Evolutionary conservation across 2,329 filamentous ascomycete species (phyloP).

Genomic region (Lasiodiplodia citricola): DNA sequence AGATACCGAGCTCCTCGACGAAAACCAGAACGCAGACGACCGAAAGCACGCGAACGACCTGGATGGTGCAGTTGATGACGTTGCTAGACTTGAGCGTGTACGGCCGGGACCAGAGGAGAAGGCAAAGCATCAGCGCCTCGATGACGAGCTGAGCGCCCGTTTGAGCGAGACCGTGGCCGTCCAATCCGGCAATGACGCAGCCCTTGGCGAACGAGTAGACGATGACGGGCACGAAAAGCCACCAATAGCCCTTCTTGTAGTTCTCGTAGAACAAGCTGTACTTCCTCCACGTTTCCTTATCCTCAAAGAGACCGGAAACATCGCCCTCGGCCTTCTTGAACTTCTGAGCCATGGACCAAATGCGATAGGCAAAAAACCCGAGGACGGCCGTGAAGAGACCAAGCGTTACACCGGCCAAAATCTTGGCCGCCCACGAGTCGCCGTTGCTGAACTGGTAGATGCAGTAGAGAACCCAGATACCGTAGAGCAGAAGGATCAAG

Average conservation of each 20-base stretch:
- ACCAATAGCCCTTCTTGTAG: slow-evolving; percentile 95
- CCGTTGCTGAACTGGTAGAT: slow-evolving; percentile 93
- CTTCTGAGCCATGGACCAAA: slow-evolving; percentile 75
- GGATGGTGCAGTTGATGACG: slow-evolving; percentile 91
- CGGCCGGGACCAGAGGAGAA: slow-evolving; percentile 84
- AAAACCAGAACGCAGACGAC: slow-evolving; percentile 90
- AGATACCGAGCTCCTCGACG: slow-evolving; percentile 88
- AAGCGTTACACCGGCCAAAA: slow-evolving; percentile 81
- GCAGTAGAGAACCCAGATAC: slow-evolving; percentile 94
- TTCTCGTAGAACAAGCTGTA: slow-evolving; percentile 98
- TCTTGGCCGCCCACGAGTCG: slow-evolving; percentile 91
- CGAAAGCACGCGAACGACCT: slow-evolving; percentile 85
- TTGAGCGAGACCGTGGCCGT: slow-evolving; percentile 85
- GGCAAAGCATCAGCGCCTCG: slow-evolving; percentile 76
- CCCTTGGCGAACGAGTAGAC: slow-evolving; percentile 91
- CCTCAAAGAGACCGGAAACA: slow-evolving; percentile 74
- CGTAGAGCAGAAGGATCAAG: slow-evolving; percentile 88
- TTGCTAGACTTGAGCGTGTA: slow-evolving; percentile 87
- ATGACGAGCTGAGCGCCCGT: slow-evolving; percentile 79
- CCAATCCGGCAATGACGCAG: slow-evolving; percentile 79
- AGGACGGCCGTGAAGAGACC: slow-evolving; percentile 79
- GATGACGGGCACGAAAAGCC: slow-evolving; percentile 90
- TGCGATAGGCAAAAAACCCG: slow-evolving; percentile 82
- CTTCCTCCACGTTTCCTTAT: slow-evolving; percentile 90
- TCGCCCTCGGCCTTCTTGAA: slow-evolving; percentile 80